Percentiles rank a stretch among this genome's conserved stretches.
These are phyloP conservation scores for Talaromyces sp. DNA, from an alignment of 2,329 filamentous ascomycete species.

Conservation along the genomic window DNA sequence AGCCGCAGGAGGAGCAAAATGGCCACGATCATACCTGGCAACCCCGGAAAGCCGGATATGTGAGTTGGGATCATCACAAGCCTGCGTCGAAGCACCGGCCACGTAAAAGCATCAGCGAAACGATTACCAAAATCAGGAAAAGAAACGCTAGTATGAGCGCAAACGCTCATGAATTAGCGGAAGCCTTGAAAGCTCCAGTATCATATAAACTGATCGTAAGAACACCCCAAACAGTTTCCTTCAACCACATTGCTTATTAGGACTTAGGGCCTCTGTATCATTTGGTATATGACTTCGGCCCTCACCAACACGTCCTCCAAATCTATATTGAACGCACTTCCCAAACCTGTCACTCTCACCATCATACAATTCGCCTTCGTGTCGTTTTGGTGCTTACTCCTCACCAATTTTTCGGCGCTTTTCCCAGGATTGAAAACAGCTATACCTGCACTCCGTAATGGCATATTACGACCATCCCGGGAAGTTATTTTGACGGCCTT, in stretches of 20 bases:
- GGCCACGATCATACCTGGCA: constrained; percentile 55
- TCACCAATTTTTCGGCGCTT: constrained; percentile 67
- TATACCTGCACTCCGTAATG: constrained; percentile 75
- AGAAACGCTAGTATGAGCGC: constrained; percentile 82
- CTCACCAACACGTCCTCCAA: constrained; percentile 97
- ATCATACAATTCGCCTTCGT: constrained; percentile 92
- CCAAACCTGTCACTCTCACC: constrained; percentile 86
- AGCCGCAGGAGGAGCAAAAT: constrained; percentile 27
- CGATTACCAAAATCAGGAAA: constrained; percentile 74
- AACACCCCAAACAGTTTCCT: not conserved
- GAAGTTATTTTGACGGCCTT: constrained; percentile 82
- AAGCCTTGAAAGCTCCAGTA: constrained; percentile 82
- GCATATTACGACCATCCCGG: constrained; percentile 72
- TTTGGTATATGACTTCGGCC: constrained; percentile 95
- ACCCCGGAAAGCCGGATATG: constrained; percentile 50
- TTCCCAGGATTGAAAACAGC: constrained; percentile 66
- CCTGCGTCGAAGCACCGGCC: constrained; percentile 52
- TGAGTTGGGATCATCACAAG: constrained; percentile 35
- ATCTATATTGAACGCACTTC: constrained; percentile 85
- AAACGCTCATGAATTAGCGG: constrained; percentile 88
- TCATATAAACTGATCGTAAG: constrained; percentile 81
- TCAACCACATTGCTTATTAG: constrained; percentile 20
- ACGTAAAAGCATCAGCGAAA: constrained; percentile 84
- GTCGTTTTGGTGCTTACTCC: constrained; percentile 74
- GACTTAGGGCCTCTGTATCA: constrained; percentile 68